A percentile compares a stretch with the other conserved stretches of the same genome.
Evolutionary conservation across 192 early-diverging fungal genomes (phyloP).

Genomic region (Linnemannia schmuckeri): DNA sequence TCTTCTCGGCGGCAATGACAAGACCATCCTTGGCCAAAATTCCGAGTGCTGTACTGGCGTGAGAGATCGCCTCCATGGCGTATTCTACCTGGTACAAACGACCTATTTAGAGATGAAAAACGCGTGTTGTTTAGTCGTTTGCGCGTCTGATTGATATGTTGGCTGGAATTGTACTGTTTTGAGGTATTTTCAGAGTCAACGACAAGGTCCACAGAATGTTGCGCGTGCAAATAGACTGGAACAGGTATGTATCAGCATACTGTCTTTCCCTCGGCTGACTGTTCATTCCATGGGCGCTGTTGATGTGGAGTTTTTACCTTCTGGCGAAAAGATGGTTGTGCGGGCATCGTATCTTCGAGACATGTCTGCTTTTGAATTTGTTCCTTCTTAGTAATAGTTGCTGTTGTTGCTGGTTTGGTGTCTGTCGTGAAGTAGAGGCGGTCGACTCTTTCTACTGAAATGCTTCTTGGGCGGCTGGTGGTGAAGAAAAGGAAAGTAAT

Average conservation of each 20-base stretch:
- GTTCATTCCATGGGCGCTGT: background rate
- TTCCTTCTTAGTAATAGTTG: background rate
- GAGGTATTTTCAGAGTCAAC: background rate
- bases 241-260: too few species aligned
- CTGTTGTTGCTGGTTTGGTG: background rate
- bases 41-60: slow-evolving; percentile 95
- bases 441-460: too few species aligned
- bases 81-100: slow-evolving; percentile 98
- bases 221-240: too few species aligned
- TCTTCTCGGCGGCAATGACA: slow-evolving; percentile 97
- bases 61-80: slow-evolving; percentile 99
- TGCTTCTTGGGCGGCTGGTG: background rate
- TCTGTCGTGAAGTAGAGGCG: background rate
- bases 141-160: background rate
- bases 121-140: background rate
- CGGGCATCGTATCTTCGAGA: slow-evolving; percentile 97
- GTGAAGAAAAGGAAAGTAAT: background rate
- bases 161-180: background rate
- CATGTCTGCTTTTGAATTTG: slow-evolving; percentile 65
- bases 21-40: slow-evolving; percentile 93
- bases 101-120: slow-evolving; percentile 16
- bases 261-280: background rate
- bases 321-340: slow-evolving; percentile 99
- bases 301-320: slow-evolving; percentile 73
- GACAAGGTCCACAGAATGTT: background rate